Base-by-base conservation (phyloP, 1,139 yeast genomes). In the Hanseniaspora gamundiae region DNA sequence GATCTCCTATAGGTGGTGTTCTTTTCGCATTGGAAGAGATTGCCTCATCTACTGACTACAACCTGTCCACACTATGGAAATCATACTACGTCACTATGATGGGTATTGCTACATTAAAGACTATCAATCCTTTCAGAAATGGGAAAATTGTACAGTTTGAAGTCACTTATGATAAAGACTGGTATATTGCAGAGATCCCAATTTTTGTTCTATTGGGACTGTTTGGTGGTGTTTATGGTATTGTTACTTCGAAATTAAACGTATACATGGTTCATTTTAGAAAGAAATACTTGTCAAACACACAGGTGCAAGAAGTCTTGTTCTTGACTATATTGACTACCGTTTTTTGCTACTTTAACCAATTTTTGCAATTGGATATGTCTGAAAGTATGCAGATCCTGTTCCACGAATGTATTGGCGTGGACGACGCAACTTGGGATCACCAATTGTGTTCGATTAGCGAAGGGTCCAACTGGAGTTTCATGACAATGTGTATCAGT, bases 1-100 rank as follows among this genome's bases (percentile, higher is more conserved):
- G 87, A 45, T 82, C 96, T 0, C 97, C 97, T 1, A 84, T 88
- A 47, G 96, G 96, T 14, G 97, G 97, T 4, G 94, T 88, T 1
- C 62, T 88, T 27, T 88, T 88, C 62, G 83, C 87, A 3, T 64
- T 88, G 27, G 97, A 88, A 55, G 69, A 53, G 58, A 68, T 57
- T 48, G 61, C 56, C 45, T 63, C 53, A 51, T 63, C 57, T 51
- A 68, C 56, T 47, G 61, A 58, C 55, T 83, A 86, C 58, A 84
- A 80, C 53, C 65, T 87, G 26, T 72, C 83, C 10, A 83, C 95
- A 1, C 73, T 93, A 60, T 85, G 95, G 94, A 82, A 86, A 55
- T 78, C 94, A 1, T 93, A 88, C 59, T 88, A 86, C 56, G 88
- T 96, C 55, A 83, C 96, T 0, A 66, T 93, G 48, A 76, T 87